A percentile compares a stretch with the other conserved stretches of the same genome.
phyloP scores from a whole-genome alignment of 2,329 filamentous ascomycete genomes.

The Aspergillus viridinutans region DNA sequence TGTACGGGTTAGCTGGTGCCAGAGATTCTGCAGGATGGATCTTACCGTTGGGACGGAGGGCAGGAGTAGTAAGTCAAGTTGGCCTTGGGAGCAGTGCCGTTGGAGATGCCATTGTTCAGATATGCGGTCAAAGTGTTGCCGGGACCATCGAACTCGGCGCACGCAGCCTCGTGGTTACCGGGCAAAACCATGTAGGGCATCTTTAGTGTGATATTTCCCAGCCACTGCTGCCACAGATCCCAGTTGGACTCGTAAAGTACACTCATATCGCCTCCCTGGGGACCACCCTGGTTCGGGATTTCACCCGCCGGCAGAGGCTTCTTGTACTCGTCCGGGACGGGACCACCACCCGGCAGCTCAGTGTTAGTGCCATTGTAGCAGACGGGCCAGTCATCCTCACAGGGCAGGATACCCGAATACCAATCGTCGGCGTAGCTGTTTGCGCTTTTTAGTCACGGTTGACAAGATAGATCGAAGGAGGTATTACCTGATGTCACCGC shows the following conservation, averaged over 20 bases:
- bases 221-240: slow-evolving; percentile 52
- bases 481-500: slow-evolving; percentile 40
- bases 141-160: slow-evolving; percentile 47
- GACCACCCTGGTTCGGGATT: slow-evolving; percentile 44
- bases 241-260: slow-evolving; percentile 50
- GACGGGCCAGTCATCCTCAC: slow-evolving; percentile 45
- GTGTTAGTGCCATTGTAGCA: slow-evolving; percentile 50
- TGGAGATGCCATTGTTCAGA: slow-evolving; percentile 42
- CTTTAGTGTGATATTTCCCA: slow-evolving; percentile 40
- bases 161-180: slow-evolving; percentile 50
- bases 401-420: slow-evolving; percentile 50
- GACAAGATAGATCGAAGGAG: too few species aligned
- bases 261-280: slow-evolving; percentile 47
- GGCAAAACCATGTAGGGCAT: slow-evolving; percentile 50
- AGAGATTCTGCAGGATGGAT: background rate
- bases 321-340: slow-evolving; percentile 40
- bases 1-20: slow-evolving; percentile 8
- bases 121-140: slow-evolving; percentile 46
- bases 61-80: slow-evolving; percentile 50
- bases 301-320: slow-evolving; percentile 46
- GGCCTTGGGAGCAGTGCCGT: slow-evolving; percentile 37
- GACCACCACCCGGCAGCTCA: slow-evolving; percentile 32
- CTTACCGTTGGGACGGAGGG: slow-evolving; percentile 46
- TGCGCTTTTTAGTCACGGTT: too few species aligned
- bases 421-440: slow-evolving; percentile 48